Evolutionary conservation across 2,329 filamentous ascomycete species (phyloP), one percentile per base, ranked within the genome.

Genomic region (Teratosphaeria nubilosa): DNA sequence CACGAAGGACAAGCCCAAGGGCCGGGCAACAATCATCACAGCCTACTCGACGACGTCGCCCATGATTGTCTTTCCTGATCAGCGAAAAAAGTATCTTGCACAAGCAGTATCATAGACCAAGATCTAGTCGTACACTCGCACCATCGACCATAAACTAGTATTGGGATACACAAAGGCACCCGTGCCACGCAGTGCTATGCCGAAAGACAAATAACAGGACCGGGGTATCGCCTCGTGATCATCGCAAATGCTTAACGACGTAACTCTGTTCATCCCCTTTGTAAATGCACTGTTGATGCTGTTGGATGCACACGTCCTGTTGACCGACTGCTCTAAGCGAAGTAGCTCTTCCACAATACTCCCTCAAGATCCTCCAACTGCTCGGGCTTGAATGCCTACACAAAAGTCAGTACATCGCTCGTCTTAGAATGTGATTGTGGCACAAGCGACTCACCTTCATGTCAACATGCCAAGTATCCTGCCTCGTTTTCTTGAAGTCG

Each of bases 331-430:
- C 7, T 20, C 30, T 55, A 96, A 48, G 91, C 95, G 78, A 99
- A 99, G 72, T 99, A 99, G 74, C 92, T 97, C 86, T 99, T 99
- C 94, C 94, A 99, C 56, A 99, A 78, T 53, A 99, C 95, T 56
- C 94, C 94, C 68, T 96, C 91, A 59, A 99, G 74, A 70, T 97
- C 92, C 73, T 97, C 94, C 11, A 99, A 78, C 70, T 99, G 92
- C 66, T 97, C 94, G 31, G 87, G 77, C 27, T 91, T 91, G 71
- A 99, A 99, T 60, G 82, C 84, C 84, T 88, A 63, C 60, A 63
- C 61, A 61, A 53, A 62, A 66, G 51, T 63, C 13, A 24, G 53
- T 32, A 24, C 20, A 37, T 20, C 27, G 20, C 25, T 55, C 20
- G 6, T 25, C 16, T 20, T n/a, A 48, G 5, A 22, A 20, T 20